Base-by-base conservation (phyloP, 2,329 filamentous ascomycete genomes). In the Lecanicillium sp. region DNA sequence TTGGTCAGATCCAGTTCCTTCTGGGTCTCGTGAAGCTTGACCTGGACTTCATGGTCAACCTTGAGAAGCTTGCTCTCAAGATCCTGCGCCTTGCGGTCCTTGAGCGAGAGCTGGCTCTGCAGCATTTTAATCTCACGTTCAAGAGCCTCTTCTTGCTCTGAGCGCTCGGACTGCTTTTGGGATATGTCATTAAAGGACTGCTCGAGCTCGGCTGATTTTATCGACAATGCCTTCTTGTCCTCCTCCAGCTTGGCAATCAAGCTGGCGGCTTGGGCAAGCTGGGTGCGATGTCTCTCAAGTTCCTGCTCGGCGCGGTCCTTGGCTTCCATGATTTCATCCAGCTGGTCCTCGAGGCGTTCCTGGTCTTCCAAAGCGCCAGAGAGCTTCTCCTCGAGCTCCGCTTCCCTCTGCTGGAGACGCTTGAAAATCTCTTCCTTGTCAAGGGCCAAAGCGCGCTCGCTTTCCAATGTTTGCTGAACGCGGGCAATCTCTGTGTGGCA, bases 351-450 rank as follows among this genome's bases (percentile, higher is more conserved):
- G 1, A 98, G 77, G 46, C 84, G 84, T 62, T 97, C 91, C 63
- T 97, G 91, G 58, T 99, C 94, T 19, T 95, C 87, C 51, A 97
- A 81, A 24, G 91, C 91, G 32, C 87, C 91, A 30, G 89, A 80
- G 23, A 99, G 78, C 69, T 97, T 96, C 60, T 98, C 94, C 44
- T 85, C 87, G 4, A 99, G 77, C 62, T 98, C 91, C 10, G 83
- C 78, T 67, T 98, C 93, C n/a, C 93, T 86, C 45, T 84, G 72
- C 62, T 96, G 93, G 19, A 98, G 74, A n/a, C 94, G 82, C 62
- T 91, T 94, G 74, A 97, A 98, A 51, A 99, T 98, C 60, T 98
- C 93, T 62, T 99, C 94, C 64, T 98, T 98, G 67, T 99, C 93
- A 5, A 98, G 72, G 1, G 93, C 93, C 35, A 98, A 75, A n/a